Conservation (phyloP, 2,329 filamentous ascomycete species). For the Cladosporium sp. region DNA sequence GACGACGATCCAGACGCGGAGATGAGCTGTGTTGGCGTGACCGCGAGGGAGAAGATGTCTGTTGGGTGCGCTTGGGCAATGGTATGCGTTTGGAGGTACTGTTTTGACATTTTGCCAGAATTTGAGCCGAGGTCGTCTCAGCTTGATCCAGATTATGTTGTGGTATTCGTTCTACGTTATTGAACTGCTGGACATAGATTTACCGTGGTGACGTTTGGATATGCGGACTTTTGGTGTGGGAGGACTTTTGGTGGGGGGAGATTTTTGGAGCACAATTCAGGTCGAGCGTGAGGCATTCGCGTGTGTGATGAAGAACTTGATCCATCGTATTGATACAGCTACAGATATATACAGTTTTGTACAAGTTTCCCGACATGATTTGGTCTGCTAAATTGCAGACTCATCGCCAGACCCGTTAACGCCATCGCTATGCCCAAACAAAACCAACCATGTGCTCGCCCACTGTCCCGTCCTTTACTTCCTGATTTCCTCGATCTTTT, state of each 20-base stretch:
- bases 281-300: constrained; percentile 9
- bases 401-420: constrained; percentile 2
- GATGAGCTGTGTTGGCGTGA: constrained; percentile 52
- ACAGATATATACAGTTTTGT: constrained; percentile 9
- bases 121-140: not conserved
- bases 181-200: not conserved
- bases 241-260: constrained; percentile 4
- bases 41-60: constrained; percentile 35
- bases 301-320: not conserved
- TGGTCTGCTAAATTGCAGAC: constrained; percentile 4
- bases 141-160: not conserved
- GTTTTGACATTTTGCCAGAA: constrained; percentile 65
- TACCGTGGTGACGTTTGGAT: constrained; percentile 9
- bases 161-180: not conserved
- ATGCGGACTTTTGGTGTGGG: constrained; percentile 8
- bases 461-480: constrained; percentile 16
- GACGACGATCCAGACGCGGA: constrained; percentile 81
- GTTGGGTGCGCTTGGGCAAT: constrained; percentile 60
- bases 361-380: not conserved
- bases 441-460: constrained; percentile 6
- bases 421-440: constrained; percentile 12
- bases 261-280: constrained; percentile 2
- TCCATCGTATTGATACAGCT: not conserved
- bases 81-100: constrained; percentile 92
- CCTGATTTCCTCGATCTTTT: constrained; percentile 20